phyloP scores from a whole-genome alignment of 1,139 yeast genomes.

The Candida freyschussii region DNA sequence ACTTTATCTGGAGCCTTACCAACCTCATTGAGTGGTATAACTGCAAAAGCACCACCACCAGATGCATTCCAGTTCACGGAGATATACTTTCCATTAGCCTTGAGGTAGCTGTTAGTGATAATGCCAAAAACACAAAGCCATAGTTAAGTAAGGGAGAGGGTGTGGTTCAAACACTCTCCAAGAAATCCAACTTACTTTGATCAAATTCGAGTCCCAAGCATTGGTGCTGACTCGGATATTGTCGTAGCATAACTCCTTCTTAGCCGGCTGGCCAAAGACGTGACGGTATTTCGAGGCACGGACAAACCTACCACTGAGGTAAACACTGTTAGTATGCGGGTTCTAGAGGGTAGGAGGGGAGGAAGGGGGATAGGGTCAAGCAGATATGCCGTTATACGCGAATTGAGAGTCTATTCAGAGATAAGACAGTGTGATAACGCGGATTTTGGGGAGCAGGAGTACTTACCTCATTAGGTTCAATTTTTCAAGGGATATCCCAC shows the following conservation, averaged over 20 bases:
- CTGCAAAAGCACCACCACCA: constrained; percentile 97
- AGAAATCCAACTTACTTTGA: constrained; percentile 38
- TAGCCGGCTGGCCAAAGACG: constrained; percentile 88
- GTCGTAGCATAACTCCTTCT: constrained; percentile 84
- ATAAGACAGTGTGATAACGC: no score
- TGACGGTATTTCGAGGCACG: constrained; percentile 96
- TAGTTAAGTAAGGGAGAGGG: no score
- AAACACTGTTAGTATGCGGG: constrained; percentile 5
- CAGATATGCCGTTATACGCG: no score
- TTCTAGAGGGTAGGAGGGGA: no score
- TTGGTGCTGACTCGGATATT: constrained; percentile 80
- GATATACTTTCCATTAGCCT: constrained; percentile 75
- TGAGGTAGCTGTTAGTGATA: no score
- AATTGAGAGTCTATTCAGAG: no score
- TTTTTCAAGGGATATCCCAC: no score
- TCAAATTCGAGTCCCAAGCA: constrained; percentile 93
- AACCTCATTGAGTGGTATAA: constrained; percentile 76
- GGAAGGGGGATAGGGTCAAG: no score
- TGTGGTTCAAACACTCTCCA: background rate
- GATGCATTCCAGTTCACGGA: constrained; percentile 91
- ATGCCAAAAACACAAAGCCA: no score
- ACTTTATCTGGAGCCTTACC: constrained; percentile 96
- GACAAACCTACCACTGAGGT: constrained; percentile 76
- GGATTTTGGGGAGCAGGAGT: no score
- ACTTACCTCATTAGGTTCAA: no score